Percentiles rank a stretch among this genome's conserved stretches.
These are phyloP conservation scores for Basidiobolus meristosporus DNA, from an alignment of 371 early-diverging fungal genomes.

Conservation along the genomic window DNA sequence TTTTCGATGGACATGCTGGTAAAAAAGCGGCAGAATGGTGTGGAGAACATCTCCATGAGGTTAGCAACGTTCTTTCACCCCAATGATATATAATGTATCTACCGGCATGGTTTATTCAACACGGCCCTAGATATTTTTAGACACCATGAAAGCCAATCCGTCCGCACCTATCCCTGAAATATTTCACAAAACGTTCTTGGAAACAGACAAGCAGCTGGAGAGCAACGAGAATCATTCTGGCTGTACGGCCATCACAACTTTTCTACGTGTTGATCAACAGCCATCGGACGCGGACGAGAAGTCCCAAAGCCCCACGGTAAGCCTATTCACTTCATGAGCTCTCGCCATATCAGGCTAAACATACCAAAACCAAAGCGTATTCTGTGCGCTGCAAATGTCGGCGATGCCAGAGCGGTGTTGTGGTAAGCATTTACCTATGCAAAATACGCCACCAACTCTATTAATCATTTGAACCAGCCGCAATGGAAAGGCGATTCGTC, in stretches of 20 bases:
- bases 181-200: constrained; percentile 63
- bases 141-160: constrained; percentile 22
- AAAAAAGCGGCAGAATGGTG: constrained; percentile 92
- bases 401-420: constrained; percentile 88
- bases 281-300: too few relatives aligned
- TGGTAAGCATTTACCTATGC: constrained; percentile 21
- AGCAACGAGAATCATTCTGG: constrained; percentile 62
- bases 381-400: constrained; percentile 87
- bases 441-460: neutral
- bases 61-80: constrained; percentile 7
- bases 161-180: constrained; percentile 47
- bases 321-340: too few relatives aligned
- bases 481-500: constrained; percentile 61
- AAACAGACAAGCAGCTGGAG: constrained; percentile 60
- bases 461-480: constrained; percentile 24
- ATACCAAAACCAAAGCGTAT: constrained; percentile 38
- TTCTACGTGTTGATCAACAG: constrained; percentile 40
- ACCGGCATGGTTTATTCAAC: neutral
- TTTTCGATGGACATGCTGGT: constrained; percentile 97
- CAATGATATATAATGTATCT: neutral
- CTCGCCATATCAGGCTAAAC: too few relatives aligned
- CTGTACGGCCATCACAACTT: constrained; percentile 82
- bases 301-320: too few relatives aligned
- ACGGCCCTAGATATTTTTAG: constrained; percentile 35
- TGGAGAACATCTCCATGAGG: constrained; percentile 72